These are phyloP conservation scores for Diaporthe nobilis DNA, from an alignment of 2,329 filamentous ascomycete genomes.

Conservation along the genomic window DNA sequence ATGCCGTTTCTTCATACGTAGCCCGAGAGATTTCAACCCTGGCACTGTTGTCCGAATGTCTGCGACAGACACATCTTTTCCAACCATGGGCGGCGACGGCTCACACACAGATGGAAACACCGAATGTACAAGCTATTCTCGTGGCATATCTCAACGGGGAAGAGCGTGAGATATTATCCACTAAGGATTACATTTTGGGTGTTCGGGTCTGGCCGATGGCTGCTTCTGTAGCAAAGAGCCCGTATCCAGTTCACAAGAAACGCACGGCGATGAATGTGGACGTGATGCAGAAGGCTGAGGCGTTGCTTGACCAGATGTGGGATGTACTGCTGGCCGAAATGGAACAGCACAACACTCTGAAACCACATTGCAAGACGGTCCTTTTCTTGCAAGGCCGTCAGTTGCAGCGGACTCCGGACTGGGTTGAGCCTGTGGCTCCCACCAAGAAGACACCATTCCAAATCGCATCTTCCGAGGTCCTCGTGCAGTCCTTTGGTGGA, in stretches of 20 bases:
- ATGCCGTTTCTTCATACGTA: not conserved
- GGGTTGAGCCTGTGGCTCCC: not conserved
- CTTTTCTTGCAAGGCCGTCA: not conserved
- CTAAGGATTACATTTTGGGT: no score
- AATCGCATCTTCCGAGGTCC: no score
- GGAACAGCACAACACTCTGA: not conserved
- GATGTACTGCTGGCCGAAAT: not conserved
- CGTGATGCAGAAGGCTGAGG: not conserved
- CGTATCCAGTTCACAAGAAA: not conserved
- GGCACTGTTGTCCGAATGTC: not conserved
- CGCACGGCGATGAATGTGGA: not conserved
- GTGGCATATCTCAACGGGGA: no score
- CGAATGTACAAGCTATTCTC: no score
- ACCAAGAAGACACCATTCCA: no score
- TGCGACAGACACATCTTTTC: no score
- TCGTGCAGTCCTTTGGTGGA: no score
- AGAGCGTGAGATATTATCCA: no score
- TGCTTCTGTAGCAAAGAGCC: not conserved
- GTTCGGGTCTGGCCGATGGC: not conserved
- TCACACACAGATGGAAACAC: no score
- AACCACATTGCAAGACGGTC: not conserved
- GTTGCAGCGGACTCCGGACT: not conserved
- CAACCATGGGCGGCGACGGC: no score
- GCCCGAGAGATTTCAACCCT: not conserved
- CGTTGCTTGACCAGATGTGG: not conserved